Percentiles rank a stretch among this genome's conserved stretches.
Evolutionary conservation across 768 basidiomycete genomes (phyloP).

Genomic region (Pleurotus sapidus): DNA sequence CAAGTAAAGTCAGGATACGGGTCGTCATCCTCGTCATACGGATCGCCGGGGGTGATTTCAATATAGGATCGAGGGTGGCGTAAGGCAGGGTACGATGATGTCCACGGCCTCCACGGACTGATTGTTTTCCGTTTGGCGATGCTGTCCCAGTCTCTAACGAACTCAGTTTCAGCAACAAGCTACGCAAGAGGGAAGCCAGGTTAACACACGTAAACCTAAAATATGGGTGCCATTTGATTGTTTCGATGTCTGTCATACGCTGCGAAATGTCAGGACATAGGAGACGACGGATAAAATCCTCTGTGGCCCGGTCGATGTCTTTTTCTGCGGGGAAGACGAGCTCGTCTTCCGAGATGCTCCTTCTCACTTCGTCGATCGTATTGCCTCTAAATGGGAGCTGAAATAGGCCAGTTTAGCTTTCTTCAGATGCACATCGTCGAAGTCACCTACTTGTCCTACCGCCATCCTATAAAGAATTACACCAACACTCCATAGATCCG

Average conservation of each 20-base stretch:
- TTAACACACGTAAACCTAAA: neutral
- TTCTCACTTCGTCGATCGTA: neutral
- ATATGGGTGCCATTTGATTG: neutral
- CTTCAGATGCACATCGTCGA: too few species aligned
- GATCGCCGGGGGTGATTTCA: neutral
- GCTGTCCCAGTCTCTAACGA: neutral
- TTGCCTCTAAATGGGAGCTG: slow-evolving; percentile 2
- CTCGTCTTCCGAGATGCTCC: neutral
- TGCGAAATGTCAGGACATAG: neutral
- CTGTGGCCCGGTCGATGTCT: neutral
- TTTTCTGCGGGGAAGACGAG: neutral
- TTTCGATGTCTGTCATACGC: neutral
- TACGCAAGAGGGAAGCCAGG: too few species aligned
- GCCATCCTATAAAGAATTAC: slow-evolving; percentile 2
- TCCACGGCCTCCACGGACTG: slow-evolving; percentile 1
- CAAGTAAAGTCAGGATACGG: neutral
- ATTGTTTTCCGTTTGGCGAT: neutral
- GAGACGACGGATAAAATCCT: neutral
- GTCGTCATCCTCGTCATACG: neutral
- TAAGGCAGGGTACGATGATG: neutral
- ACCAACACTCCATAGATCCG: slow-evolving; percentile 1
- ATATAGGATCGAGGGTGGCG: neutral
- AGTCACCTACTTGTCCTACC: neutral
- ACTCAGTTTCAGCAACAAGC: too few species aligned
- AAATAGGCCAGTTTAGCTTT: neutral